phyloP scores from a whole-genome alignment of 352 stramenopile species.

The Phytophthora aleatoria region DNA sequence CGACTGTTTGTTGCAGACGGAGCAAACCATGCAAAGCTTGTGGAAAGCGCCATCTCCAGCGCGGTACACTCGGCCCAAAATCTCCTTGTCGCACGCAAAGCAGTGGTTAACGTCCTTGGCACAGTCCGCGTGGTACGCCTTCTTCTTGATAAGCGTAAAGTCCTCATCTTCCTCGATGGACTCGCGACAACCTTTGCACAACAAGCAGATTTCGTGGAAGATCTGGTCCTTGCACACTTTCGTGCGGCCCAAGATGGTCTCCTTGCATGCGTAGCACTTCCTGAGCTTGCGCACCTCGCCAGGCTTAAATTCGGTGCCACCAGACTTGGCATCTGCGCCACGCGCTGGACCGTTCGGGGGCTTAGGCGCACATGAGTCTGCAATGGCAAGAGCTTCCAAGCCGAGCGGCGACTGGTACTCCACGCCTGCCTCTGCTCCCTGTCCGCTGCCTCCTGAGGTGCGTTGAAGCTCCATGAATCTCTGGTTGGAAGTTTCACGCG shows the following conservation, averaged over 20 bases:
- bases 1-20: constrained; percentile 65
- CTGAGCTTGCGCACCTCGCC: constrained; percentile 70
- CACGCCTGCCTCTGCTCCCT: constrained; percentile 31
- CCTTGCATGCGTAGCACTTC: constrained; percentile 83
- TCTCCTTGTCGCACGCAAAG: constrained; percentile 81
- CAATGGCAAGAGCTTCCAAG: constrained; percentile 36
- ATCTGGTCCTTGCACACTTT: constrained; percentile 80
- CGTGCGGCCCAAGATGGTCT: constrained; percentile 83
- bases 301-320: constrained; percentile 59
- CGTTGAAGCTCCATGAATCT: constrained; percentile 62
- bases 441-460: constrained; percentile 27
- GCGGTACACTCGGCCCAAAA: constrained; percentile 77
- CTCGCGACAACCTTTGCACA: constrained; percentile 76
- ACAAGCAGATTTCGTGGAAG: constrained; percentile 86
- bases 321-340: constrained; percentile 65
- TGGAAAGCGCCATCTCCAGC: constrained; percentile 69
- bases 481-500: constrained; percentile 79
- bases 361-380: constrained; percentile 41
- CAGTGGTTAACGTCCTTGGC: constrained; percentile 72
- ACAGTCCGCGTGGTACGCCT: constrained; percentile 81
- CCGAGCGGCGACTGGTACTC: constrained; percentile 48
- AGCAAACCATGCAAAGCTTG: constrained; percentile 83
- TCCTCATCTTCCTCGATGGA: constrained; percentile 82
- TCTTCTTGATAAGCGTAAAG: constrained; percentile 82
- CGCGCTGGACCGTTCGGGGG: constrained; percentile 40